Evolutionary conservation across 352 stramenopile genomes (phyloP).

Genomic region (Pythium oligandrum): DNA sequence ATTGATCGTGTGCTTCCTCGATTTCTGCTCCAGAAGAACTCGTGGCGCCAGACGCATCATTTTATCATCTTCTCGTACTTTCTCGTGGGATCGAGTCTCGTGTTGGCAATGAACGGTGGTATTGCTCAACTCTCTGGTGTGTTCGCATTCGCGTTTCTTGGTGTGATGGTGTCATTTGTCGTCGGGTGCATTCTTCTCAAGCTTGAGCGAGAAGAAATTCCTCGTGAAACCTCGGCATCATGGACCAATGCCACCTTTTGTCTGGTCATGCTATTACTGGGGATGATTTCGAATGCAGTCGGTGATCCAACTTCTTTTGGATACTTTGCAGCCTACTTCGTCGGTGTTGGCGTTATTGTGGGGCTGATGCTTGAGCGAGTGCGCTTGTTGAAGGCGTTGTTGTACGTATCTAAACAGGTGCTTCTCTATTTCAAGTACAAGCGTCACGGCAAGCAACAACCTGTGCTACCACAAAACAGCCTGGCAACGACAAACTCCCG

Average conservation of each 20-base stretch:
- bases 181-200: slow-evolving; percentile 86
- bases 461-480: neutral
- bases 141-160: slow-evolving; percentile 87
- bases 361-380: slow-evolving; percentile 68
- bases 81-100: slow-evolving; percentile 58
- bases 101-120: slow-evolving; percentile 74
- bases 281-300: slow-evolving; percentile 49
- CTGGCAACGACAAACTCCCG: slow-evolving; percentile 1
- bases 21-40: slow-evolving; percentile 56
- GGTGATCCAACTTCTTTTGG: slow-evolving; percentile 32
- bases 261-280: slow-evolving; percentile 37
- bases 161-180: slow-evolving; percentile 79
- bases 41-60: slow-evolving; percentile 70
- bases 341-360: slow-evolving; percentile 35
- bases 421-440: slow-evolving; percentile 18
- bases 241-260: slow-evolving; percentile 59
- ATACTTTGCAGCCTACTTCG: slow-evolving; percentile 64
- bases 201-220: slow-evolving; percentile 69
- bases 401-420: slow-evolving; percentile 45
- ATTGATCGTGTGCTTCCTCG: slow-evolving; percentile 68
- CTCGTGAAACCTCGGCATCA: slow-evolving; percentile 54
- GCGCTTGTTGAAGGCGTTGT: slow-evolving; percentile 37
- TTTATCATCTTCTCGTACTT: slow-evolving; percentile 83
- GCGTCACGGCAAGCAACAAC: slow-evolving; percentile 7
- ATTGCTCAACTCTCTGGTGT: slow-evolving; percentile 77